Conservation (phyloP, 345 rosid species). For the Citrus mangshanensis region DNA sequence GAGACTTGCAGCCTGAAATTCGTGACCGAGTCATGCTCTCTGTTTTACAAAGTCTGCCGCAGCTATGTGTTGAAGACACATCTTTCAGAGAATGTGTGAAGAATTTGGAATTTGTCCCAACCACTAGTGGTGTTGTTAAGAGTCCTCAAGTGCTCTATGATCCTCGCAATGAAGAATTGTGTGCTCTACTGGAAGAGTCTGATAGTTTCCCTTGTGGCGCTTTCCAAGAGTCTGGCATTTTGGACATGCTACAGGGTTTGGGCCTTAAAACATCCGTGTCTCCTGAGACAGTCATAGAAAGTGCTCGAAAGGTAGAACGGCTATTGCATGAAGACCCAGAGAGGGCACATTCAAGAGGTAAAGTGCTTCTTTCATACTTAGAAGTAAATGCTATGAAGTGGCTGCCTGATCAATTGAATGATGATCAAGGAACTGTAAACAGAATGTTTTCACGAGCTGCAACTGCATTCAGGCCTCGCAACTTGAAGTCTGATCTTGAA, state of each 20-base stretch:
- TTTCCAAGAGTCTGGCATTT: slow-evolving; percentile 58
- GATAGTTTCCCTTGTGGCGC: slow-evolving; percentile 69
- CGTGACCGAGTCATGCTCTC: slow-evolving; percentile 78
- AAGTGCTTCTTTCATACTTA: slow-evolving; percentile 80
- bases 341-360: slow-evolving; percentile 73
- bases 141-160: slow-evolving; percentile 70
- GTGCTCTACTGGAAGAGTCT: slow-evolving; percentile 76
- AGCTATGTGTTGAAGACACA: slow-evolving; percentile 72
- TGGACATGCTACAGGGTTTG: slow-evolving; percentile 87
- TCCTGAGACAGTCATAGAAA: slow-evolving; percentile 70
- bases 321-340: slow-evolving; percentile 62
- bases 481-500: slow-evolving; percentile 68
- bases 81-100: slow-evolving; percentile 61
- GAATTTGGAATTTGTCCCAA: slow-evolving; percentile 85
- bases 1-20: slow-evolving; percentile 66
- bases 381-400: slow-evolving; percentile 91
- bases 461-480: slow-evolving; percentile 76
- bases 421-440: slow-evolving; percentile 61
- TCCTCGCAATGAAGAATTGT: slow-evolving; percentile 86
- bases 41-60: slow-evolving; percentile 75
- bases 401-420: slow-evolving; percentile 65
- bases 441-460: slow-evolving; percentile 82
- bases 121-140: slow-evolving; percentile 51
- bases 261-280: slow-evolving; percentile 82
- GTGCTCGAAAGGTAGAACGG: slow-evolving; percentile 78